Evolutionary conservation across 1,284 basidiomycete genomes (phyloP).

Genomic region (Vanrija sp.): DNA sequence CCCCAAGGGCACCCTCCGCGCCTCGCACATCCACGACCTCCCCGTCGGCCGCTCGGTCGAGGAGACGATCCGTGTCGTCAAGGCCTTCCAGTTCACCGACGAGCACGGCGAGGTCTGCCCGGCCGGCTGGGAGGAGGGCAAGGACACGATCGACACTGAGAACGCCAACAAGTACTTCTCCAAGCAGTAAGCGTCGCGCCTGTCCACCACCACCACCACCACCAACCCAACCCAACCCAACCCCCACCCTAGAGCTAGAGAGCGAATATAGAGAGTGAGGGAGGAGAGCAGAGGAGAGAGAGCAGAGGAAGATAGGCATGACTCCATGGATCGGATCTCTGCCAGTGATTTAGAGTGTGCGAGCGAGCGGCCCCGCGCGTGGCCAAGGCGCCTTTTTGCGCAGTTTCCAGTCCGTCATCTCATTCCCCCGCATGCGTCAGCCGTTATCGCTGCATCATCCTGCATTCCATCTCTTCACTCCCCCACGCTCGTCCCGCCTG

Average conservation of each 20-base stretch:
- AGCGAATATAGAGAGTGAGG: background rate
- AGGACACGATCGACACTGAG: constrained; percentile 40
- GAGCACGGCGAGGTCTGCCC: constrained; percentile 87
- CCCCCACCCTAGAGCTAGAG: constrained; percentile 4
- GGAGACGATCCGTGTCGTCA: constrained; percentile 79
- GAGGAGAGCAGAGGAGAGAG: background rate
- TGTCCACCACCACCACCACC: background rate
- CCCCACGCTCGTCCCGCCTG: too few species aligned
- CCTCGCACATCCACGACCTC: constrained; percentile 66
- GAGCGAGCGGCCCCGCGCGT: too few species aligned
- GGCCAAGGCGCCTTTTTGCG: too few species aligned
- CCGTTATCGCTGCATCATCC: too few species aligned
- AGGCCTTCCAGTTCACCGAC: constrained; percentile 77
- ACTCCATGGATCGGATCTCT: too few species aligned
- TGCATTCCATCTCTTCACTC: too few species aligned
- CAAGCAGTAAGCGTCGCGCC: constrained; percentile 42
- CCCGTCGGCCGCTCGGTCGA: constrained; percentile 87
- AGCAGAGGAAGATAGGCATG: background rate
- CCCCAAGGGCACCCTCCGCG: constrained; percentile 71
- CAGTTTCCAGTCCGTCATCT: background rate
- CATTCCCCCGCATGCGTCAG: background rate
- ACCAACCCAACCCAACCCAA: background rate
- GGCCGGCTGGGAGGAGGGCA: constrained; percentile 64
- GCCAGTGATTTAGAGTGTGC: too few species aligned
- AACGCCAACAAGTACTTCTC: constrained; percentile 71